These are phyloP conservation scores for Kazachstania martiniae DNA, from an alignment of 805 yeast species.

Conservation along the genomic window DNA sequence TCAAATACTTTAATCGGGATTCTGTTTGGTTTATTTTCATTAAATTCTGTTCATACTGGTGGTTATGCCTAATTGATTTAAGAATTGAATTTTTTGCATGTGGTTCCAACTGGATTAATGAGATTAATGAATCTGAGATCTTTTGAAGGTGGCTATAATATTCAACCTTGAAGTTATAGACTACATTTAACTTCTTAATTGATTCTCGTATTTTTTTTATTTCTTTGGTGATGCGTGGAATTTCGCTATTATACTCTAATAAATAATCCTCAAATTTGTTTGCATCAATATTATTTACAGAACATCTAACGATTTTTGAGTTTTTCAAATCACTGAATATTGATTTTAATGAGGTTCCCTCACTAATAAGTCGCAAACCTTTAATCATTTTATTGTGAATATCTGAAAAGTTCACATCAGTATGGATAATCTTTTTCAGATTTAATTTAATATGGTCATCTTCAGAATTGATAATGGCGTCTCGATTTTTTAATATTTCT, in stretches of 20 bases:
- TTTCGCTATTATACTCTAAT: slow-evolving; percentile 13
- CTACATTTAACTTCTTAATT: slow-evolving; percentile 42
- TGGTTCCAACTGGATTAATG: slow-evolving; percentile 29
- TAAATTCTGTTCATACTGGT: slow-evolving; percentile 13
- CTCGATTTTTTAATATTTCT: slow-evolving; percentile 36
- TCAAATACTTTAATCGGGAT: slow-evolving; percentile 40
- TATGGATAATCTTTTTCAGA: slow-evolving; percentile 8
- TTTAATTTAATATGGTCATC: slow-evolving; percentile 14
- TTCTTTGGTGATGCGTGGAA: slow-evolving; percentile 15
- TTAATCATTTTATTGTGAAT: slow-evolving; percentile 24
- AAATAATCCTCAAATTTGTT: slow-evolving; percentile 20
- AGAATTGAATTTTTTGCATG: slow-evolving; percentile 9
- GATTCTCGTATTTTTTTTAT: slow-evolving; percentile 29
- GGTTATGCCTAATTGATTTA: slow-evolving; percentile 15
- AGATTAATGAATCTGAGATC: slow-evolving; percentile 70
- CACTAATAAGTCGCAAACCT: slow-evolving; percentile 9
- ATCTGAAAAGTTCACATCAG: slow-evolving; percentile 20
- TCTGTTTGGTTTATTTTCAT: slow-evolving; percentile 22
- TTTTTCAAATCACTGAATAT: slow-evolving; percentile 27
- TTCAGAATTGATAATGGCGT: slow-evolving; percentile 14
- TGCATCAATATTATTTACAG: slow-evolving; percentile 4
- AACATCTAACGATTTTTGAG: slow-evolving; percentile 14
- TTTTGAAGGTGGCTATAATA: slow-evolving; percentile 80
- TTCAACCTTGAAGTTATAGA: slow-evolving; percentile 70
- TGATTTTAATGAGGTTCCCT: slow-evolving; percentile 22